Evolutionary conservation across 768 basidiomycete species (phyloP), one percentile per base, ranked within the genome.

Genomic region (Collybia mongolica): DNA sequence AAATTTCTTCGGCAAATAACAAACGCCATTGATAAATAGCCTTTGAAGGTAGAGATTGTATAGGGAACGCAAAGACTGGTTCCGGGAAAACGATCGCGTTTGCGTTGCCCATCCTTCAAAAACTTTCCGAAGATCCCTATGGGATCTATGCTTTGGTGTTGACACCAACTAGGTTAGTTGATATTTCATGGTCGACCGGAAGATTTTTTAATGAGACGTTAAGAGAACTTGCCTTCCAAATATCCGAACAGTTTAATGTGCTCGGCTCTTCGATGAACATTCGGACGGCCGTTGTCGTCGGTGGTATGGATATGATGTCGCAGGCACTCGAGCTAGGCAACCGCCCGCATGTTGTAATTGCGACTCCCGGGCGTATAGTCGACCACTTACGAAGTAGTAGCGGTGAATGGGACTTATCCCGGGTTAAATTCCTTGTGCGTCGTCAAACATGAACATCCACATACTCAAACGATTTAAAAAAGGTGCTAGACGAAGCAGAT

Each of bases 1-100:
- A 26, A 9, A 14, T 35, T 19, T 5, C 28, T 14, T 12, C 40
- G 5, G 6, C 29, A 19, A 44, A 36, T 6, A 44, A 44, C n/a
- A 24, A 28, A 18, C 48, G 22, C 18, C 48, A 44, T 22, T 28
- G 20, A 19, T 18, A 14, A 19, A 2, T 43, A 7, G 3, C 11
- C 32, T 24, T 46, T 17, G 26, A 68, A 93, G 96, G 96, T 35
- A 81, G 87, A 62, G 96, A 99, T 67, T 98, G 95, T 66, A 92
- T 99, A 51, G 97, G 97, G 8, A 94, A 96, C 55, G 94, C 97
- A 1, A 95, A 98, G 71, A 99, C 97, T 0, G 97, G 97, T 46
- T 94, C 92, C 1, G 96, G 96, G 60, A 99, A 99, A 72, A 99
- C 97, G 0, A 84, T 99, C 51, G 95, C 97, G 0, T 99, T 99